A percentile compares a stretch with the other conserved stretches of the same genome.
Evolutionary conservation across 768 basidiomycete genomes (phyloP).

Genomic region (Phlebiopsis flavidoalba): DNA sequence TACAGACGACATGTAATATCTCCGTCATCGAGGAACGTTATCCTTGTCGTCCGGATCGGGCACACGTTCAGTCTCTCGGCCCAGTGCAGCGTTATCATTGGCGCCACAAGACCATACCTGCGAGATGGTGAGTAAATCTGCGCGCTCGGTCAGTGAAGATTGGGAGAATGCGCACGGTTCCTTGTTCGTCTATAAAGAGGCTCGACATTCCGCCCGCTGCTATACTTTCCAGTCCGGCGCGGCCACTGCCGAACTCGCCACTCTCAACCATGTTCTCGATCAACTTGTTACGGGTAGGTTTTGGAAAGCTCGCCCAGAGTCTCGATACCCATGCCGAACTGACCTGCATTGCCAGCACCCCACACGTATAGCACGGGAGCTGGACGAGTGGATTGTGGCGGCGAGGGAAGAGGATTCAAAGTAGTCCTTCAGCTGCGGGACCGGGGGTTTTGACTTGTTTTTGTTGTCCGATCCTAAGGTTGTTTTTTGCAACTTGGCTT

Average conservation of each 20-base stretch:
- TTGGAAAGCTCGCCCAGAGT: conserved; percentile 64
- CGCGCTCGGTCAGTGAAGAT: not conserved
- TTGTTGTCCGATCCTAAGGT: not conserved
- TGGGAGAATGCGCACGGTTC: conserved; percentile 57
- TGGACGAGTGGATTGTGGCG: conserved; percentile 54
- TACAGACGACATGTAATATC: conserved; percentile 43
- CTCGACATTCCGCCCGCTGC: conserved; percentile 87
- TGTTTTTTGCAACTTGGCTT: not conserved
- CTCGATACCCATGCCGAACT: conserved; percentile 86
- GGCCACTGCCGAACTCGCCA: conserved; percentile 61
- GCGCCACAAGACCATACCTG: conserved; percentile 84
- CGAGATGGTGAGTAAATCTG: not conserved
- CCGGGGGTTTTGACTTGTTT: not conserved
- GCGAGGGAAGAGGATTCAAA: conserved; percentile 62
- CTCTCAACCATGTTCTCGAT: conserved; percentile 69
- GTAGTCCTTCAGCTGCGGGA: conserved; percentile 33
- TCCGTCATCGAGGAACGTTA: conserved; percentile 48
- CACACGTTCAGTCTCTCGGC: conserved; percentile 63
- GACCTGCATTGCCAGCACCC: conserved; percentile 93
- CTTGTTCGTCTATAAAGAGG: conserved; percentile 83
- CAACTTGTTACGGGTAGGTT: conserved; percentile 71
- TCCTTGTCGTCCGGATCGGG: conserved; percentile 56
- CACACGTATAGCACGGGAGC: conserved; percentile 75
- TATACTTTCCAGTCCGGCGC: conserved; percentile 74
- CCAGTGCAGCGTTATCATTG: conserved; percentile 87